Conservation (phyloP, 306 rosid genomes). For the Citrullus mucosospermus region DNA sequence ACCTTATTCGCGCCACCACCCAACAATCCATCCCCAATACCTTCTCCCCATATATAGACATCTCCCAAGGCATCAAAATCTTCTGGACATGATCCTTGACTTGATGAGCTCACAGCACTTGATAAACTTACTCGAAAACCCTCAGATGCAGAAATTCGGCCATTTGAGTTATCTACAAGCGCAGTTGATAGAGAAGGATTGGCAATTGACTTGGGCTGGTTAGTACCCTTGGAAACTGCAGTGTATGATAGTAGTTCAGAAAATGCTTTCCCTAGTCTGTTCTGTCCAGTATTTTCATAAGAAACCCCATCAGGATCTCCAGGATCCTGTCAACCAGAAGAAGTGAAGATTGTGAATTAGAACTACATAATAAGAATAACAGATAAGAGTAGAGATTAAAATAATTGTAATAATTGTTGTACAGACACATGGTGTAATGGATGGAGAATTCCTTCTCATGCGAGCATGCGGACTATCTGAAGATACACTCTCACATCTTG, state of each 20-base stretch:
- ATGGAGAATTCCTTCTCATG: conserved; percentile 43
- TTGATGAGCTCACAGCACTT: conserved; percentile 90
- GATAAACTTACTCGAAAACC: conserved; percentile 74
- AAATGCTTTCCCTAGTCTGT: conserved; percentile 68
- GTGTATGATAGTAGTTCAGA: conserved; percentile 60
- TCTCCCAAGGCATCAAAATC: conserved; percentile 75
- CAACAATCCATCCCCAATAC: conserved; percentile 56
- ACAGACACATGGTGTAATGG: conserved; percentile 56
- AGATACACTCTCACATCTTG: conserved; percentile 40
- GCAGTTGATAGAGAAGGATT: conserved; percentile 38
- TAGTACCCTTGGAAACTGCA: conserved; percentile 31
- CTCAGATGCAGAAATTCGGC: conserved; percentile 63
- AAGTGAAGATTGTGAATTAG: conserved; percentile 11
- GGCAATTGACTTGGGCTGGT: conserved; percentile 35
- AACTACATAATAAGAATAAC: background rate
- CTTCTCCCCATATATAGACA: conserved; percentile 85
- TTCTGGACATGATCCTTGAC: conserved; percentile 77
- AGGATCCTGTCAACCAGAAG: conserved; percentile 45
- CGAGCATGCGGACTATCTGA: conserved; percentile 48
- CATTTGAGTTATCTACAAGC: conserved; percentile 51
- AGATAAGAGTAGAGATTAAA: background rate
- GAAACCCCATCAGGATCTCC: conserved; percentile 37
- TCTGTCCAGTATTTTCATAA: conserved; percentile 33
- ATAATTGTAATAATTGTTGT: conserved; percentile 10
- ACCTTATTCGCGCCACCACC: conserved; percentile 61